phyloP scores from a whole-genome alignment of 75 land plant species.

The Pinus taeda region DNA sequence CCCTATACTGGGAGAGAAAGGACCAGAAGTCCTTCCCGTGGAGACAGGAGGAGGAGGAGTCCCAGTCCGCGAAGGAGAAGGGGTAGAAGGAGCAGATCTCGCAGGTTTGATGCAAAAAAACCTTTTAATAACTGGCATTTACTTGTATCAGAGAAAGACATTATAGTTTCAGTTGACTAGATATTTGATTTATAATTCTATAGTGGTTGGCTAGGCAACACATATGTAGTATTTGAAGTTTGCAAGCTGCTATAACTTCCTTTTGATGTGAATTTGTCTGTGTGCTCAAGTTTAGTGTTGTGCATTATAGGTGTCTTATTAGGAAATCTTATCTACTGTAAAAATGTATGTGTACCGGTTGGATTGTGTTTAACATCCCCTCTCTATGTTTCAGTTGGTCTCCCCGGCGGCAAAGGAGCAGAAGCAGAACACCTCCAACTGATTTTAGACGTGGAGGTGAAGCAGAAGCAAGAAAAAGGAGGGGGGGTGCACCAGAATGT shows the following conservation, averaged over 20 bases:
- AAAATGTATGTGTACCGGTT: too few species aligned
- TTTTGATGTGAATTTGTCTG: neutral
- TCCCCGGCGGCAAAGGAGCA: conserved; percentile 51
- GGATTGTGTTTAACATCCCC: too few species aligned
- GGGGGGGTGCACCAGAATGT: conserved; percentile 29
- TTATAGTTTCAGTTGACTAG: too few species aligned
- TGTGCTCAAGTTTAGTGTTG: neutral
- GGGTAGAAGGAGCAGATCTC: conserved; percentile 54
- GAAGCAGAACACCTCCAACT: conserved; percentile 59
- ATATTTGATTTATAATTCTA: too few species aligned
- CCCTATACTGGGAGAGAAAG: conserved; percentile 26
- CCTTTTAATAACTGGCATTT: too few species aligned
- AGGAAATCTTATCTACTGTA: too few species aligned
- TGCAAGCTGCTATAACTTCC: neutral
- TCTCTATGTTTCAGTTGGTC: conserved; percentile 46
- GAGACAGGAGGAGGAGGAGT: conserved; percentile 35
- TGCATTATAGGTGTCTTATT: too few species aligned
- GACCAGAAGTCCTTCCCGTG: conserved; percentile 51
- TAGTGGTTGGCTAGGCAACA: too few species aligned
- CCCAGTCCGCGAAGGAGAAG: conserved; percentile 45
- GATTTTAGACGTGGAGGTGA: conserved; percentile 38
- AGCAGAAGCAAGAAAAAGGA: conserved; percentile 23
- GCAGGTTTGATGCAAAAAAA: conserved; percentile 29
- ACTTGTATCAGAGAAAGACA: too few species aligned
- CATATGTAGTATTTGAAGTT: neutral